Conservation (phyloP, 495 filamentous ascomycete species). For the Penicillium egyptiacum region DNA sequence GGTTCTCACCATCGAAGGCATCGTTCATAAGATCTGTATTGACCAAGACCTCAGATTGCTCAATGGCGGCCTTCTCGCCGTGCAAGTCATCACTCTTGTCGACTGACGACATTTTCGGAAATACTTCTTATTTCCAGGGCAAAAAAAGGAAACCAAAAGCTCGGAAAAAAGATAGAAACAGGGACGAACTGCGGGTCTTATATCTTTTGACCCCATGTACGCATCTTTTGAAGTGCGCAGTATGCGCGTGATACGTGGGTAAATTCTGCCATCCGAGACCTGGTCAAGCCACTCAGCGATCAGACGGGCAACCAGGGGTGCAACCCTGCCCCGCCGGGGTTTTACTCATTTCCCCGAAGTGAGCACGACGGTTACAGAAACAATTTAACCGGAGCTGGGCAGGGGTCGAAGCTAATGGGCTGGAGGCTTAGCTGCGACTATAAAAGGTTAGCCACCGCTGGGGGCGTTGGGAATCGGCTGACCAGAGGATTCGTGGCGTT, state of each 20-base stretch:
- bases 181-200: background rate
- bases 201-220: background rate
- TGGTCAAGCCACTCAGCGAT: background rate
- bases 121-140: background rate
- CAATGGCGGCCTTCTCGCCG: conserved; percentile 22
- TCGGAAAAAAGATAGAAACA: background rate
- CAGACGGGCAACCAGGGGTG: background rate
- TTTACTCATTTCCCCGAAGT: background rate
- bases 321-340: conserved; percentile 5
- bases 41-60: conserved; percentile 29
- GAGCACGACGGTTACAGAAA: background rate
- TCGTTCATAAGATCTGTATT: conserved; percentile 35
- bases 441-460: background rate
- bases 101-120: background rate
- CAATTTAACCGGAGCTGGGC: background rate
- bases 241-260: conserved; percentile 12
- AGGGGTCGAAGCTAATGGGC: background rate
- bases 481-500: background rate
- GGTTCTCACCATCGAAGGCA: conserved; percentile 36
- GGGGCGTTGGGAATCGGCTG: background rate
- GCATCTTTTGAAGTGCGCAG: background rate
- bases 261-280: background rate
- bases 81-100: conserved; percentile 10
- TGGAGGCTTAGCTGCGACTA: background rate
- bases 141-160: background rate